Percentiles rank a stretch among this genome's conserved stretches.
phyloP scores from a whole-genome alignment of 192 early-diverging fungal species.

The Gryganskiella cystojenkinii region DNA sequence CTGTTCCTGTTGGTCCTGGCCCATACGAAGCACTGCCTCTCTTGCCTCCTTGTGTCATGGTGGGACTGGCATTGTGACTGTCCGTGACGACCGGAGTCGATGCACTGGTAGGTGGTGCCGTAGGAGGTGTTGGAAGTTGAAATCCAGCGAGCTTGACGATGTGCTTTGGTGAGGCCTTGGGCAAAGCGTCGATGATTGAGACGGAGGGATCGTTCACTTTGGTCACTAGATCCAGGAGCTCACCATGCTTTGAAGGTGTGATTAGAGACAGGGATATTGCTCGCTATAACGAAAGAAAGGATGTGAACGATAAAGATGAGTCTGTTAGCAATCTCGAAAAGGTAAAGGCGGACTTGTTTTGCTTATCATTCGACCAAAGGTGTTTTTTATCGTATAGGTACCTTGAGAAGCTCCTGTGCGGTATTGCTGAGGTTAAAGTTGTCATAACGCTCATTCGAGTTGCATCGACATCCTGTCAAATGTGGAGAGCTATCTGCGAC shows the following conservation, averaged over 20 bases:
- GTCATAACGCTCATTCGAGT: slow-evolving; percentile 63
- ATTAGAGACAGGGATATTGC: slow-evolving; percentile 35
- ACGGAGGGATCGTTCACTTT: slow-evolving; percentile 42
- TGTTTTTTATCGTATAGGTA: too few species aligned
- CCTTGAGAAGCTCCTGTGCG: slow-evolving; percentile 61
- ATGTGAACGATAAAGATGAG: slow-evolving; percentile 37
- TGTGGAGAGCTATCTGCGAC: slow-evolving; percentile 63
- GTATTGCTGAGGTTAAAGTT: slow-evolving; percentile 56
- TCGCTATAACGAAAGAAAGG: slow-evolving; percentile 53
- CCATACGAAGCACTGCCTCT: slow-evolving; percentile 10
- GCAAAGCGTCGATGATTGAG: slow-evolving; percentile 37
- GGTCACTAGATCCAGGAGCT: slow-evolving; percentile 22
- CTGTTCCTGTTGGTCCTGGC: too few species aligned
- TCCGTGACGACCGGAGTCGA: slow-evolving; percentile 8
- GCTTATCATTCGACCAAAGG: too few species aligned
- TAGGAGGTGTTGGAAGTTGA: slow-evolving; percentile 52
- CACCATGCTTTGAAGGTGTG: slow-evolving; percentile 30
- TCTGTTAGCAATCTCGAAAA: too few species aligned
- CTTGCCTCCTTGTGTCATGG: not conserved
- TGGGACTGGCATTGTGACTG: not conserved
- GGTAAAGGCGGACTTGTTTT: too few species aligned
- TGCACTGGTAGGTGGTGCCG: slow-evolving; percentile 8
- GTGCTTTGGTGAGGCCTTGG: slow-evolving; percentile 37
- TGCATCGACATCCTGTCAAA: slow-evolving; percentile 56
- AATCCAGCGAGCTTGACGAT: slow-evolving; percentile 63